Evolutionary conservation across 23 red algal genomes (phyloP), one percentile per base, ranked within the genome.

Genomic region (Agarophyton chilense): DNA sequence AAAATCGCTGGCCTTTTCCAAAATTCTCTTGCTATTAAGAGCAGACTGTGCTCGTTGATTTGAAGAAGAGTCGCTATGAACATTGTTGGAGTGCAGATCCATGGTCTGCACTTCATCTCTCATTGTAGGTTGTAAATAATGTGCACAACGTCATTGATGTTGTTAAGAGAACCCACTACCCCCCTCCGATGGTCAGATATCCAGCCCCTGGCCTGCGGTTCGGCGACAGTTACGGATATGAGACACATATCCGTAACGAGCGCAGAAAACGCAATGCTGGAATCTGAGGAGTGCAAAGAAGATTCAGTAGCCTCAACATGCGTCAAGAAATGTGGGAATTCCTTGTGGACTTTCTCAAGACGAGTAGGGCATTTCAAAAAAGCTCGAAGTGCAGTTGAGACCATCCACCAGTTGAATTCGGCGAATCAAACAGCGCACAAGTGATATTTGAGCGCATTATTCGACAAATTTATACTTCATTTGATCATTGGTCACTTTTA

Each of bases 1-100:
- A 39, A 67, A 87, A 41, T 87, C 83, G 47, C 83, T 53, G 34
- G 83, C 61, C 21, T 44, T 42, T 22, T 72, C 83, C 17, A 87
- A 22, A n/a, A 72, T 0, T 32, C 43, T 74, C 31, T 38, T 72
- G 62, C 56, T 54, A 18, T 44, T 35, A 12, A 2, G 2, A 1
- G 19, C 42, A 35, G 39, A 50, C 16, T 72, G 38, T 2, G 7
- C 5, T 52, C 18, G 16, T 22, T 16, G 16, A 17, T 14, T 64
- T 54, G 44, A 2, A n/a, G n/a, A n/a, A n/a, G n/a, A n/a, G n/a
- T n/a, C 19, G 43, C n/a, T 56, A 10, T 36, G 18, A 24, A 3
- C 22, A 2, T 17, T 65, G 41, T 38, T 72, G 13, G 70, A 51
- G 46, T 32, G 28, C 35, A 45, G 10, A 50, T 56, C 14, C 61